Conservation (phyloP, 1,284 basidiomycete genomes). For the Hypsizygus ulmarius region DNA sequence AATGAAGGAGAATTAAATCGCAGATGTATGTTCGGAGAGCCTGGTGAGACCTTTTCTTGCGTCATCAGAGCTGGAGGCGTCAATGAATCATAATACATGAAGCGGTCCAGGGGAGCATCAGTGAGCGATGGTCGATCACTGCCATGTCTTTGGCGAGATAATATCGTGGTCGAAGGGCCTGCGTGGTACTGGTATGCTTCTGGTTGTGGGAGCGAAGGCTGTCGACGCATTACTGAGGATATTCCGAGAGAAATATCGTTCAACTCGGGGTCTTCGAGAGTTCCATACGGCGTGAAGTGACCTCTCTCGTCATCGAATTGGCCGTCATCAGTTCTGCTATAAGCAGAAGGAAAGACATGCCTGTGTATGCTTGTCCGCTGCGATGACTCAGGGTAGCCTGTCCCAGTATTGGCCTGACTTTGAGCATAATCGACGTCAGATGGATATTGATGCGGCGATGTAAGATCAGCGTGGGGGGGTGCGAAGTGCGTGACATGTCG, state of each 20-base stretch:
- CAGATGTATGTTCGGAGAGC: conserved; percentile 1
- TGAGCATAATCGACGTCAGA: neutral
- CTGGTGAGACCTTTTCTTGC: neutral
- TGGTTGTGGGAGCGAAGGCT: neutral
- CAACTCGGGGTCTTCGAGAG: neutral
- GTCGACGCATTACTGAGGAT: neutral
- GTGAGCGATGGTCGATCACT: too few species aligned
- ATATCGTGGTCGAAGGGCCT: too few species aligned
- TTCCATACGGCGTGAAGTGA: neutral
- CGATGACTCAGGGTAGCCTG: conserved; percentile 24
- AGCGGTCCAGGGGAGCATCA: neutral
- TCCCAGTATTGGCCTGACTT: neutral
- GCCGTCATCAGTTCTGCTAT: neutral
- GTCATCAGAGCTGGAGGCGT: conserved; percentile 1
- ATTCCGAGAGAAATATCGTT: neutral
- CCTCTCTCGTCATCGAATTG: neutral
- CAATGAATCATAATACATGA: neutral
- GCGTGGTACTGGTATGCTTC: neutral
- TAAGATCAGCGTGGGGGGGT: neutral
- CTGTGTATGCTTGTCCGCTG: conserved; percentile 18
- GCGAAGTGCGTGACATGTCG: neutral
- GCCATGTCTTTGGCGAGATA: too few species aligned
- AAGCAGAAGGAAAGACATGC: conserved; percentile 5
- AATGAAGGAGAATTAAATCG: neutral
- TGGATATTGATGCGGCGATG: conserved; percentile 2